These are phyloP conservation scores for Zymoseptoria ardabiliae DNA, from an alignment of 2,329 filamentous ascomycete genomes.

Conservation along the genomic window DNA sequence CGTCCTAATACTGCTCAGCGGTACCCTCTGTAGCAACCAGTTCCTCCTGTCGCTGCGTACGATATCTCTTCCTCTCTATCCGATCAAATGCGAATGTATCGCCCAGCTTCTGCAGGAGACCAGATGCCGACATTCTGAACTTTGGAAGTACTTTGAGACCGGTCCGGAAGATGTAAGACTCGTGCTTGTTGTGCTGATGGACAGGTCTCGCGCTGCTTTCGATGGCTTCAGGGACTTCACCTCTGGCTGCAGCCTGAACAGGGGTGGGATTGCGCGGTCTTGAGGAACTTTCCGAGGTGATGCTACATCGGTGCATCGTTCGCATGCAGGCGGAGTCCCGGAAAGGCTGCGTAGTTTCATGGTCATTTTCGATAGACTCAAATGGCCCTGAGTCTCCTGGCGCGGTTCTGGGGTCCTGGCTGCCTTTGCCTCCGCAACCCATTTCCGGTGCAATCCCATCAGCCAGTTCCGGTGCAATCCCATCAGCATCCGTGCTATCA, in stretches of 20 bases:
- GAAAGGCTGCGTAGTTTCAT: neutral
- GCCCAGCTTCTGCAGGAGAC: neutral
- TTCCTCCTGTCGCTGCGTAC: neutral
- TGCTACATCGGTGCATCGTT: neutral
- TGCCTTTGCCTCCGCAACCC: too few relatives aligned
- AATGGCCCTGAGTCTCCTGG: too few relatives aligned
- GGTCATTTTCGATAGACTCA: too few relatives aligned
- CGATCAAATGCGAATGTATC: neutral
- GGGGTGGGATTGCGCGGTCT: neutral
- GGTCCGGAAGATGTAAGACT: neutral
- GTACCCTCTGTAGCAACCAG: neutral
- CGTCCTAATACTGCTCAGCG: neutral
- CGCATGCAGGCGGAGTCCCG: neutral
- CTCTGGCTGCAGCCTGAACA: neutral
- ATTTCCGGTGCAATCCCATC: too few relatives aligned
- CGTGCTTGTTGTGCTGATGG: neutral
- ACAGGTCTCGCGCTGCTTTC: neutral
- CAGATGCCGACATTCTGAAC: neutral
- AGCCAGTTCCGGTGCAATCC: too few relatives aligned
- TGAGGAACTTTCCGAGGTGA: neutral
- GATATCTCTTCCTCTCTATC: neutral
- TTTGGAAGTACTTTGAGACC: neutral
- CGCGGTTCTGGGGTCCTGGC: too few relatives aligned
- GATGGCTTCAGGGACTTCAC: neutral
- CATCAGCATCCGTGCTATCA: too few relatives aligned